Evolutionary conservation across 257 asterid genomes (phyloP).

Genomic region (Agastache rugosa): DNA sequence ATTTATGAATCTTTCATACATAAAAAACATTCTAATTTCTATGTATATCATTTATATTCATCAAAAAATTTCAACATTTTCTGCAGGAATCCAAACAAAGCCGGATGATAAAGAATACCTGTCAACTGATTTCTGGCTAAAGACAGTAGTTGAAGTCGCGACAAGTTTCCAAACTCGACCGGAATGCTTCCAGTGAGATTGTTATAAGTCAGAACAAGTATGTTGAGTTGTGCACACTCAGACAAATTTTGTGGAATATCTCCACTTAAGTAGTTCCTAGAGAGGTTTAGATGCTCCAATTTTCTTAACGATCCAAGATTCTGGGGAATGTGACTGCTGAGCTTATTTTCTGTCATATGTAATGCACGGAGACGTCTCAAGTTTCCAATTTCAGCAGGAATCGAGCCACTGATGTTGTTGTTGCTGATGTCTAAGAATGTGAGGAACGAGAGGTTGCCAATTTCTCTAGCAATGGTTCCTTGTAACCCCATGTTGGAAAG

Average conservation of each 20-base stretch:
- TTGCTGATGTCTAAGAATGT: not conserved
- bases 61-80: no score
- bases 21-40: no score
- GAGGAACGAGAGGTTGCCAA: constrained; percentile 27
- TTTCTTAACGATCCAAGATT: not conserved
- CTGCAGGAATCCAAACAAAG: no score
- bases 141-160: not conserved
- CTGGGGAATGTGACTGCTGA: not conserved
- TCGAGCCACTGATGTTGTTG: not conserved
- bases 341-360: not conserved
- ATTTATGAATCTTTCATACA: no score
- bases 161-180: not conserved
- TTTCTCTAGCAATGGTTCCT: constrained; percentile 13
- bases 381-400: not conserved
- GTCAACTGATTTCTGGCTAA: not conserved
- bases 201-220: constrained; percentile 2
- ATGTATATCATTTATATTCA: no score
- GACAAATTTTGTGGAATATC: not conserved
- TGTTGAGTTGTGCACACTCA: not conserved
- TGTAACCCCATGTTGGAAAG: not conserved
- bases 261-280: not conserved
- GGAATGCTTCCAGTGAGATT: constrained; percentile 26
- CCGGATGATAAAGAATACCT: not conserved
- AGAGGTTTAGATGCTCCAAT: not conserved
- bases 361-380: constrained; percentile 12